Percentiles rank a stretch among this genome's conserved stretches.
Evolutionary conservation across 495 filamentous ascomycete species (phyloP).

Genomic region (Talaromyces ruber): DNA sequence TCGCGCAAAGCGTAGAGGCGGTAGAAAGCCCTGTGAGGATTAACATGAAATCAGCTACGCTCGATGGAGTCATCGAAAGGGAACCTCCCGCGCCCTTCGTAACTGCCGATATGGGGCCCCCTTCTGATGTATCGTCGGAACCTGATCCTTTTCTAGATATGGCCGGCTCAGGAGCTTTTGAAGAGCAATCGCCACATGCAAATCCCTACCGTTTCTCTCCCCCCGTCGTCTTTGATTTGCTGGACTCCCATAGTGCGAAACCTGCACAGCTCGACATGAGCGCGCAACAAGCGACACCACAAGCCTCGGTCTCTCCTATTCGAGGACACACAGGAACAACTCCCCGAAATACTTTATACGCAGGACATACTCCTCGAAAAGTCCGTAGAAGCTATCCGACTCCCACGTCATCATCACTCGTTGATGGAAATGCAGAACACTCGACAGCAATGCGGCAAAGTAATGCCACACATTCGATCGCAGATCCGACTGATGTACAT

Average conservation of each 20-base stretch:
- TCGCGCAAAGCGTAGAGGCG: constrained; percentile 5
- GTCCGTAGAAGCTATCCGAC: constrained; percentile 30
- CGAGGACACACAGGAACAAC: constrained; percentile 13
- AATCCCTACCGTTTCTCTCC: constrained; percentile 13
- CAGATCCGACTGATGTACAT: constrained; percentile 35
- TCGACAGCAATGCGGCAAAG: neutral
- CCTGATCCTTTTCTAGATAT: constrained; percentile 5
- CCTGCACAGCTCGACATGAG: neutral
- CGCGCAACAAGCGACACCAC: neutral
- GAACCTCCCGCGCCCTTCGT: neutral
- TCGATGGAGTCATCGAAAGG: neutral
- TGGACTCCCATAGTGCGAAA: neutral
- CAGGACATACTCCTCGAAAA: constrained; percentile 19
- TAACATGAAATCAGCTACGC: neutral
- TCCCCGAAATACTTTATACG: constrained; percentile 22
- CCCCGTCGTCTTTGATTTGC: neutral
- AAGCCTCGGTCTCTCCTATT: neutral
- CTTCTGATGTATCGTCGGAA: neutral
- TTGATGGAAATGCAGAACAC: constrained; percentile 22
- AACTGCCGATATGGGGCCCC: neutral
- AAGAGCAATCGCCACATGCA: constrained; percentile 5
- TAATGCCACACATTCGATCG: constrained; percentile 6
- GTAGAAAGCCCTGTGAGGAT: constrained; percentile 13
- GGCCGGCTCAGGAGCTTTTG: constrained; percentile 2
- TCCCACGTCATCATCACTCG: constrained; percentile 32